These are phyloP conservation scores for Acanthamoeba castellanii DNA, from an alignment of 208 protist genomes.

Conservation along the genomic window DNA sequence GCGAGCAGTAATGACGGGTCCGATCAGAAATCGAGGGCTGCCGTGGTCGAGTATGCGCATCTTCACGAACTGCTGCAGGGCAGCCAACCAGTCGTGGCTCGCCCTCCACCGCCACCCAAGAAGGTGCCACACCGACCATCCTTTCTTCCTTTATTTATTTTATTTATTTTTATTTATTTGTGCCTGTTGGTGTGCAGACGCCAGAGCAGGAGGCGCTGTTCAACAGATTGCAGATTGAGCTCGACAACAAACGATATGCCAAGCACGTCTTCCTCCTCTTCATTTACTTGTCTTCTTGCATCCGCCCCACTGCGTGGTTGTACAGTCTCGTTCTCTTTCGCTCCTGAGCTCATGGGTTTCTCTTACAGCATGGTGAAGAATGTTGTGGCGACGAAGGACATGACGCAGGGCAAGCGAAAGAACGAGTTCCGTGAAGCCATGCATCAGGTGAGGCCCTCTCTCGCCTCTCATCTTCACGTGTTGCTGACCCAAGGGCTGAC, in stretches of 20 bases:
- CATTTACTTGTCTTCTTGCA: not conserved
- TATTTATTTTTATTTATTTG: not conserved
- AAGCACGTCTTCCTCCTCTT: not conserved
- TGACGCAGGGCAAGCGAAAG: constrained; percentile 18
- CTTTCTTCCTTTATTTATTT: not conserved
- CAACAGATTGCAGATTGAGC: not conserved
- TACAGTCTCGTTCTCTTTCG: not conserved
- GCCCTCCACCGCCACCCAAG: constrained; percentile 16
- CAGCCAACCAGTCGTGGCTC: constrained; percentile 29
- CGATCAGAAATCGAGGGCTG: not conserved
- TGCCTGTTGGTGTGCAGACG: not conserved
- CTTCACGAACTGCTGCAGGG: constrained; percentile 47
- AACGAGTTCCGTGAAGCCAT: constrained; percentile 53
- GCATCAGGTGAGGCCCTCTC: not conserved
- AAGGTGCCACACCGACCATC: not conserved
- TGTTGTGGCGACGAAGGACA: not conserved
- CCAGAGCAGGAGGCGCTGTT: constrained; percentile 37
- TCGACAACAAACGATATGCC: constrained; percentile 49
- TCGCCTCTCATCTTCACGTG: not conserved
- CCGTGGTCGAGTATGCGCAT: not conserved
- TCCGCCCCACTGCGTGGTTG: not conserved
- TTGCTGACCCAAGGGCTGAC: not conserved
- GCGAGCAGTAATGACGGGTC: not conserved
- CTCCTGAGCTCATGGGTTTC: not conserved
- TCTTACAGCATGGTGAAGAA: constrained; percentile 58